Evolutionary conservation across 768 basidiomycete genomes (phyloP).

Genomic region (Pisolithus microcarpus): DNA sequence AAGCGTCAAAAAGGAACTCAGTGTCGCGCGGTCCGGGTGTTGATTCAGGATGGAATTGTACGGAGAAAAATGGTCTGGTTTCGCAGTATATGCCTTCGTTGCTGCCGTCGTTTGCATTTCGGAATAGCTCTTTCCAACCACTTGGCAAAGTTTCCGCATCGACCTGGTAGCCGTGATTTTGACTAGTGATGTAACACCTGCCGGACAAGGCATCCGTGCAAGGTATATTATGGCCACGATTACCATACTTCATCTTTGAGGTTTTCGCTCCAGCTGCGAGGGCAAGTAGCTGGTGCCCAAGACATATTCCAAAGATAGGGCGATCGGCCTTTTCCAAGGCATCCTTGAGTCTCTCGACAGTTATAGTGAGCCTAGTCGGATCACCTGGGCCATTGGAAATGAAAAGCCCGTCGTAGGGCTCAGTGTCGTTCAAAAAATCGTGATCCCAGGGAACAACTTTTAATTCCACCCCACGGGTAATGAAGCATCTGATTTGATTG

Average conservation of each 20-base stretch:
- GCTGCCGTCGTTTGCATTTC: constrained; percentile 93
- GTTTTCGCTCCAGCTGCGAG: constrained; percentile 91
- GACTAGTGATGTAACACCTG: constrained; percentile 97
- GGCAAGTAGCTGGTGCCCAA: constrained; percentile 95
- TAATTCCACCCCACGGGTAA: constrained; percentile 83
- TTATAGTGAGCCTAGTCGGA: constrained; percentile 73
- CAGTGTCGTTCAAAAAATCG: constrained; percentile 72
- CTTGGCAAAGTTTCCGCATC: constrained; percentile 67
- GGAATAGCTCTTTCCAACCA: constrained; percentile 92
- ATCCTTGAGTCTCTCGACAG: constrained; percentile 59
- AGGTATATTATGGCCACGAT: constrained; percentile 97
- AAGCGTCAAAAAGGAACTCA: constrained; percentile 97
- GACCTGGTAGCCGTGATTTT: constrained; percentile 98
- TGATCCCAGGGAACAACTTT: constrained; percentile 98
- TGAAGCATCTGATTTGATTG: constrained; percentile 98
- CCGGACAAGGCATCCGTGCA: constrained; percentile 92
- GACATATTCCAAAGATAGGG: constrained; percentile 97
- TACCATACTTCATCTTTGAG: constrained; percentile 99
- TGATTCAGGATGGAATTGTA: constrained; percentile 98
- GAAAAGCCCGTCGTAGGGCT: constrained; percentile 91
- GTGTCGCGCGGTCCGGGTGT: constrained; percentile 96
- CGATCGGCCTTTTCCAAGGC: constrained; percentile 66
- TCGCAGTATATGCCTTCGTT: constrained; percentile 97
- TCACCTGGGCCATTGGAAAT: constrained; percentile 98
- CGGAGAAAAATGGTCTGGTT: constrained; percentile 93